Base-by-base conservation (phyloP, 2,329 filamentous ascomycete genomes). In the Trichocomaceae sp. region DNA sequence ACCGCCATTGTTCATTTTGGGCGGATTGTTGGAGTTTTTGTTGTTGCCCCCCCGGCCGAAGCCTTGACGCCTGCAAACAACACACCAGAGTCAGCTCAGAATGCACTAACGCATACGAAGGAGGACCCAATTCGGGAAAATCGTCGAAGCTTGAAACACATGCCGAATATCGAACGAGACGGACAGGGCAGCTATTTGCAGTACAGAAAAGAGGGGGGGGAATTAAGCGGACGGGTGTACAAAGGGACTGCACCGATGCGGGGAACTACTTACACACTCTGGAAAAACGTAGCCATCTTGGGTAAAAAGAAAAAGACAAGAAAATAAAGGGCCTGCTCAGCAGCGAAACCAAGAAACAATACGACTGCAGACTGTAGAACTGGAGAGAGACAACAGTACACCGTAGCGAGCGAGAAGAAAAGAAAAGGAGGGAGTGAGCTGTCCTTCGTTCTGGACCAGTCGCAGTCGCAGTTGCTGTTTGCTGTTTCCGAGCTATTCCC, bases 231-330 rank as follows among this genome's bases (percentile, higher is more conserved):
- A 48, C 45, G 35, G 47, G 46, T 23, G 37, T 37, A 49, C 41
- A 57, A 20, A 42, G 31, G 52, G 50, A 19, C 20, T 23, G 41
- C 56, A 54, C 52, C 55, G 50, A 50, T 59, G 47, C 47, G 51
- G 54, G 51, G 57, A 56, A 39, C 46, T 20, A 74, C 73, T 67
- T 75, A 77, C 75, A 77, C 75, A 61, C 73, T 76, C 64, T 76
- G 75, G 52, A 77, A 76, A 62, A 77, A 77, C 48, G 71, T 75
- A 50, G 74, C 71, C 75, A 77, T 77, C 52, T 54, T 70, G 56
- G 54, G 4, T 8, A 29, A 29, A 51, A 44, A 37, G 53, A 54
- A 26, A 7, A 26, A 26, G 7, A 26, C 4, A 26, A 26, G 23
- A 26, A 26, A 7, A 26, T n/a, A 26, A 26, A 4, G 52, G 50